Conservation (phyloP, 2,329 filamentous ascomycete genomes). For the Colletotrichum sp. region DNA sequence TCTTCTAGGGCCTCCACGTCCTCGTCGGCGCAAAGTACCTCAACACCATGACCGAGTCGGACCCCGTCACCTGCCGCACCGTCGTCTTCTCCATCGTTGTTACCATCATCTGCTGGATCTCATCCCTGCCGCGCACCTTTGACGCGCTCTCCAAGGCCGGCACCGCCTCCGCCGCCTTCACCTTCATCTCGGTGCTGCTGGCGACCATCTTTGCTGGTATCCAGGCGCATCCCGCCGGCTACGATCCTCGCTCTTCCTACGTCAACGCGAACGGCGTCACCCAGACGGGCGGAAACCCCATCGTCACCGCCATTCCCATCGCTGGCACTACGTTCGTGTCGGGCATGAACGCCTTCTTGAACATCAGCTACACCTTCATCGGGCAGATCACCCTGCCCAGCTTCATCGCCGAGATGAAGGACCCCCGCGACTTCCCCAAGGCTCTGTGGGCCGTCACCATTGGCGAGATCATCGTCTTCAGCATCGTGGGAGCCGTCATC, state of each 20-base stretch:
- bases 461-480: conserved; percentile 85
- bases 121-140: conserved; percentile 87
- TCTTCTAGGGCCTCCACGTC: conserved; percentile 73
- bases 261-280: conserved; percentile 29
- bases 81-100: conserved; percentile 80
- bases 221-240: conserved; percentile 75
- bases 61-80: conserved; percentile 72
- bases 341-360: conserved; percentile 88
- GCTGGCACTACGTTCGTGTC: conserved; percentile 78
- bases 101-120: conserved; percentile 76
- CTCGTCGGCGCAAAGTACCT: conserved; percentile 86
- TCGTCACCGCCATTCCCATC: conserved; percentile 72
- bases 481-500: conserved; percentile 78
- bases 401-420: conserved; percentile 94
- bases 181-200: conserved; percentile 86
- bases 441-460: conserved; percentile 91
- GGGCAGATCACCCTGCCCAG: conserved; percentile 93
- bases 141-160: conserved; percentile 79
- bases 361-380: conserved; percentile 96
- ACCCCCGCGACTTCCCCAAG: conserved; percentile 83
- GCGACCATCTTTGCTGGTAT: conserved; percentile 83
- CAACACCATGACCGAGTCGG: conserved; percentile 81
- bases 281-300: conserved; percentile 61
- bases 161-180: conserved; percentile 82
- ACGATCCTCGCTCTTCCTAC: conserved; percentile 53